Base-by-base conservation (phyloP, 345 rosid species). In the Nephelium lappaceum region DNA sequence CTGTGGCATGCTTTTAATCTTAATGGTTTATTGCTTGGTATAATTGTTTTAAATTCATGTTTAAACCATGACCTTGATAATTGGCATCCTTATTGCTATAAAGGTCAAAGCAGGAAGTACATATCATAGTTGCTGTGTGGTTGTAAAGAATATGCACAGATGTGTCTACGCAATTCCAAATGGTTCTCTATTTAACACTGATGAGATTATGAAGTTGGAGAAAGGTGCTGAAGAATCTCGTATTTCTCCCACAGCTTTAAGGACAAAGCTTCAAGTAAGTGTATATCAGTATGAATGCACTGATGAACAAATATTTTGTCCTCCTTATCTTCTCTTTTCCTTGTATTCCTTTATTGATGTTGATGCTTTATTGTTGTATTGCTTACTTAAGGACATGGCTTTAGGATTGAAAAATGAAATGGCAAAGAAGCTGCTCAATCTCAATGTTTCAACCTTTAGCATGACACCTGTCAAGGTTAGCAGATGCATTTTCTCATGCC, bases 391-490 rank as follows among this genome's bases (percentile, higher is more conserved):
- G 98, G 94, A 89, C 65, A 70, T 89, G 79, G 91, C 97, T 79
- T 88, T 84, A 39, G 91, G 85, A 65, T 75, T 94, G 78, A 96
- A 96, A 85, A 86, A 84, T 72, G 99, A 96, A 87, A 81, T 96
- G 62, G 85, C 91, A 79, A 80, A 85, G 78, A 91, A 91, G 74
- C 72, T 96, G 84, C 66, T 91, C 75, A 85, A 85, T 43, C 93
- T 88, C 77, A 89, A 90, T 80, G 95, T 94, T 81, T 89, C 97
- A 81, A 91, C 84, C 83, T 93, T 91, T 86, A 91, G 91, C 87
- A 88, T 94, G 95, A 76, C 92, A 65, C 92, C 89, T 7, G 98
- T 91, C 71, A 96, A 94, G 99, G 99, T 93, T 83, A 80, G 91
- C 24, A 41, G 25, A 81, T 83, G 24, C 24, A 68, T n/a, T 74